These are phyloP conservation scores for Urtica urens DNA, from an alignment of 306 rosid species.

Conservation along the genomic window DNA sequence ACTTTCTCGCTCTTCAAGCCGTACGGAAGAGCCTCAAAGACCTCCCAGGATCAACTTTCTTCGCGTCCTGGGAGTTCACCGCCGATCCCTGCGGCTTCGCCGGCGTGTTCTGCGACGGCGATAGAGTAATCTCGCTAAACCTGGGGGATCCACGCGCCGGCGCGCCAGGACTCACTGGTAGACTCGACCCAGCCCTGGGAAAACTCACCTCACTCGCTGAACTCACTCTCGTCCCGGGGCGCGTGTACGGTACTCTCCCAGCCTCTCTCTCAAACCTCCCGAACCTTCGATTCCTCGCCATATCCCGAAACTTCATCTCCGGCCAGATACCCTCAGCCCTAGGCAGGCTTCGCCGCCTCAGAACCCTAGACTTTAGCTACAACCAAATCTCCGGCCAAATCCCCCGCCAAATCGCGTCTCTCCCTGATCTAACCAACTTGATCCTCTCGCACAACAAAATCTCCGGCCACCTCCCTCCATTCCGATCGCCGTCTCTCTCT, in stretches of 20 bases:
- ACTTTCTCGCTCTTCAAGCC: conserved; percentile 83
- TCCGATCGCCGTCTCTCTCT: conserved; percentile 43
- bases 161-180: conserved; percentile 75
- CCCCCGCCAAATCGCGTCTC: conserved; percentile 49
- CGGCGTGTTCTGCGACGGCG: conserved; percentile 81
- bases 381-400: conserved; percentile 62
- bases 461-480: conserved; percentile 61
- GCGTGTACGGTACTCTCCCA: conserved; percentile 62
- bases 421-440: conserved; percentile 62
- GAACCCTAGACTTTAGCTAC: conserved; percentile 80
- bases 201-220: conserved; percentile 70
- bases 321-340: conserved; percentile 55
- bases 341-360: conserved; percentile 37
- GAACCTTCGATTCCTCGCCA: conserved; percentile 68
- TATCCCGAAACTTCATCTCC: conserved; percentile 80
- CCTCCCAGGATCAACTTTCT: conserved; percentile 73
- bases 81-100: conserved; percentile 83
- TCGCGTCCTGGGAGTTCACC: conserved; percentile 92
- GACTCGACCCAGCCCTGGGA: conserved; percentile 57
- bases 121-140: conserved; percentile 71
- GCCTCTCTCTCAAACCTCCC: conserved; percentile 35
- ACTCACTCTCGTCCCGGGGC: conserved; percentile 79
- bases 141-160: conserved; percentile 92
- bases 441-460: conserved; percentile 81
- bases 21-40: conserved; percentile 58